Conservation (phyloP, 2,329 filamentous ascomycete species). For the Chaetomiaceae sp. region DNA sequence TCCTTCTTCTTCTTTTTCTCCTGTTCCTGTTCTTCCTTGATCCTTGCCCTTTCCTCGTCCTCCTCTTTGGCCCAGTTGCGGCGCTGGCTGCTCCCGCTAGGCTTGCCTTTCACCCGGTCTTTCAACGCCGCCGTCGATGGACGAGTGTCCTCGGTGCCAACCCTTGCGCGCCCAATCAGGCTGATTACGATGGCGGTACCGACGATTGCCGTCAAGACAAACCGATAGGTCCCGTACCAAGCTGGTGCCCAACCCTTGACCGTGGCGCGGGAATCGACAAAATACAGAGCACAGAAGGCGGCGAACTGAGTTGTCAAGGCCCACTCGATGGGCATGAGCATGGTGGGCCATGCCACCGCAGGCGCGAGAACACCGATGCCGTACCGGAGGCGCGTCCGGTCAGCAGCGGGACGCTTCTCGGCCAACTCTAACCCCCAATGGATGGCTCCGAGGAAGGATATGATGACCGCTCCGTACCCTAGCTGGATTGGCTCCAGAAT, state of each 20-base stretch:
- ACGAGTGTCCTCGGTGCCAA: constrained; percentile 40
- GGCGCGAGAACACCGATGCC: constrained; percentile 76
- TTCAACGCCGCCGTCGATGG: constrained; percentile 34
- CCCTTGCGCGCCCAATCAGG: constrained; percentile 76
- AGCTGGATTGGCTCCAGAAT: constrained; percentile 83
- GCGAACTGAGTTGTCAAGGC: constrained; percentile 82
- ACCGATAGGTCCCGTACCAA: constrained; percentile 89
- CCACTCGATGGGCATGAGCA: constrained; percentile 77
- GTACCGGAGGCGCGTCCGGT: constrained; percentile 74
- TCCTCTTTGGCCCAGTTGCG: constrained; percentile 46
- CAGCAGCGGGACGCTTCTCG: constrained; percentile 54
- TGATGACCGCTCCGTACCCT: constrained; percentile 86
- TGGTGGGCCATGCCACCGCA: constrained; percentile 82
- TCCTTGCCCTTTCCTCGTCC: constrained; percentile 37
- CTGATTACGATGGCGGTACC: constrained; percentile 76
- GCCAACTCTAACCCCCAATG: constrained; percentile 91
- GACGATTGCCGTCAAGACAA: constrained; percentile 86
- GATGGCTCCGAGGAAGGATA: constrained; percentile 89
- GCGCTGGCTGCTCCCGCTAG: constrained; percentile 33
- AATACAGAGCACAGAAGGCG: constrained; percentile 81
- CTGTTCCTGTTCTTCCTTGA: constrained; percentile 38
- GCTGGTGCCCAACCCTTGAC: constrained; percentile 71
- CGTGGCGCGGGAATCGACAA: constrained; percentile 71
- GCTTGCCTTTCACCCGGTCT: constrained; percentile 37
- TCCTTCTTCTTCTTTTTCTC: constrained; percentile 37